Percentiles rank a stretch among this genome's conserved stretches.
These are phyloP conservation scores for Candida sithepensis DNA, from an alignment of 805 yeast species.

Conservation along the genomic window DNA sequence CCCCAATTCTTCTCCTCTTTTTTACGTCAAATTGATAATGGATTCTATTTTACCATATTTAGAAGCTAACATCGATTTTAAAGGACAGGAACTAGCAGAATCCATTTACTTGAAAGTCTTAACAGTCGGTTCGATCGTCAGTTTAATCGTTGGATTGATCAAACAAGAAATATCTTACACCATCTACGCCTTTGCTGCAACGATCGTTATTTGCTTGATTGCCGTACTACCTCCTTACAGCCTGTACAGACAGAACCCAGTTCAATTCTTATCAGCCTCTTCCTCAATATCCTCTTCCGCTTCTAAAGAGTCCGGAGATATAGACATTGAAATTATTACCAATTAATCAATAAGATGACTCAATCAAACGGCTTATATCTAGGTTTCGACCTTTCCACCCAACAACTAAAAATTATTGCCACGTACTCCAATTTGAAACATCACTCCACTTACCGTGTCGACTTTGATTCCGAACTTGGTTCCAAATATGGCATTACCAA, in stretches of 20 bases:
- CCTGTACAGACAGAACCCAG: conserved; percentile 44
- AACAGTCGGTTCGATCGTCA: conserved; percentile 32
- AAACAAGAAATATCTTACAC: conserved; percentile 41
- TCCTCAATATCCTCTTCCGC: not conserved
- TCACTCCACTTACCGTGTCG: conserved; percentile 57
- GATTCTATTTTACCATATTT: conserved; percentile 18
- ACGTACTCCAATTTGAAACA: conserved; percentile 52
- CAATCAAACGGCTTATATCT: conserved; percentile 35
- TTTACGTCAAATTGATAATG: conserved; percentile 9
- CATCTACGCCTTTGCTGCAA: conserved; percentile 36
- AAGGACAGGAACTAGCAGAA: conserved; percentile 48
- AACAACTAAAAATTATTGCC: conserved; percentile 76
- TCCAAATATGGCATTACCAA: conserved; percentile 61
- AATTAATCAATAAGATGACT: conserved; percentile 7
- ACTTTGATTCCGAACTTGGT: conserved; percentile 60
- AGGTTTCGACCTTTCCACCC: conserved; percentile 89
- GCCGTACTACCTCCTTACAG: conserved; percentile 59
- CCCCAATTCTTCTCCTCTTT: not conserved
- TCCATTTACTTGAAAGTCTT: conserved; percentile 25
- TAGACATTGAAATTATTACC: conserved; percentile 14
- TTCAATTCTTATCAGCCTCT: conserved; percentile 33
- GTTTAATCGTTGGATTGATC: conserved; percentile 47
- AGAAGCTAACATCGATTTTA: conserved; percentile 43
- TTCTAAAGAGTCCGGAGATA: conserved; percentile 7
- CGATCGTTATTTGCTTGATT: conserved; percentile 32